Percentiles rank a stretch among this genome's conserved stretches.
phyloP scores from a whole-genome alignment of 139 green algal genomes.

The Klebsormidium nitens region DNA sequence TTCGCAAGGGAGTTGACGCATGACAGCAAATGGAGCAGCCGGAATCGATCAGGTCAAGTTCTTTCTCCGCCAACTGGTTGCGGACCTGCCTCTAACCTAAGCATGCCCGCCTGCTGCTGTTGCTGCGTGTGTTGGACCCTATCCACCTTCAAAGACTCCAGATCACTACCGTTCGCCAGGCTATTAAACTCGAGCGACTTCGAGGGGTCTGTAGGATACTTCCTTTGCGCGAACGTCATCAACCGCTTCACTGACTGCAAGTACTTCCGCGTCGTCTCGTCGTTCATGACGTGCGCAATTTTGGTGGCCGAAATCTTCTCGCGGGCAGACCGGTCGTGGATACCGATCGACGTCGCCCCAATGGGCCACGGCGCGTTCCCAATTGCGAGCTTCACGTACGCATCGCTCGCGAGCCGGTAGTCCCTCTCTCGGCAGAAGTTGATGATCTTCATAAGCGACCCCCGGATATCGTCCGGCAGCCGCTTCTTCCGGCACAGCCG shows the following conservation, averaged over 20 bases:
- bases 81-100: no score
- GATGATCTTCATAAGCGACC: constrained; percentile 44
- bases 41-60: no score
- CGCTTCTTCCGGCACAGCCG: constrained; percentile 39
- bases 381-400: constrained; percentile 92
- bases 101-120: no score
- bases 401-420: constrained; percentile 90
- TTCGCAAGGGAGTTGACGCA: no score
- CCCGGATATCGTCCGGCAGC: constrained; percentile 62
- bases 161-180: constrained; percentile 34
- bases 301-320: constrained; percentile 88
- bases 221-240: constrained; percentile 38
- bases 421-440: constrained; percentile 74
- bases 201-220: constrained; percentile 35
- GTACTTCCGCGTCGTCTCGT: constrained; percentile 94
- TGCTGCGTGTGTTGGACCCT: no score
- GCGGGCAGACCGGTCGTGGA: constrained; percentile 87
- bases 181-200: constrained; percentile 44
- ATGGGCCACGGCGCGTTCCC: constrained; percentile 97
- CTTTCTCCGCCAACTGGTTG: no score
- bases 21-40: no score
- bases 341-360: constrained; percentile 84
- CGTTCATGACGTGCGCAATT: constrained; percentile 98
- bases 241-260: constrained; percentile 50
- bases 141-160: constrained; percentile 25